Conservation (phyloP, 148 eudicot species). For the Rhododendron kiyosumense region DNA sequence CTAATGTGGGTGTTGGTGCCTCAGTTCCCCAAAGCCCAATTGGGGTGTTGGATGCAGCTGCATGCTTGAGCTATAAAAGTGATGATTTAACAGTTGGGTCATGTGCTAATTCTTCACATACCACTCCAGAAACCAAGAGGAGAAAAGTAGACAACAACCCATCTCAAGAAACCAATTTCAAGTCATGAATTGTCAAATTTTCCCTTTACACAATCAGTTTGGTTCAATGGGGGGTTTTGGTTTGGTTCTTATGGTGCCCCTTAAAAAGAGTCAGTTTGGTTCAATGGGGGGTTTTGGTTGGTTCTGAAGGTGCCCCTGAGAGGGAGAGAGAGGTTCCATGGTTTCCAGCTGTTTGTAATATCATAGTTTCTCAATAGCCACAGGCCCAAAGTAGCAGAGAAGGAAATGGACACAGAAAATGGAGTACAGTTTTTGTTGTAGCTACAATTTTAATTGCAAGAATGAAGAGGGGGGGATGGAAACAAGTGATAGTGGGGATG, state of each 20-base stretch:
- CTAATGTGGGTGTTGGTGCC: slow-evolving; percentile 6
- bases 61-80: slow-evolving; percentile 51
- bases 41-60: slow-evolving; percentile 64
- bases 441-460: neutral
- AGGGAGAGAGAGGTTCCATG: neutral
- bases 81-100: slow-evolving; percentile 29
- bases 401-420: neutral
- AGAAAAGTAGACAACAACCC: neutral
- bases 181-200: neutral
- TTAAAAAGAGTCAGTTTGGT: neutral
- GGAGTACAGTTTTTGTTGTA: neutral
- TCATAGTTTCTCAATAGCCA: neutral
- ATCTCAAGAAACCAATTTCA: neutral
- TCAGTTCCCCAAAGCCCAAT: slow-evolving; percentile 50
- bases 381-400: neutral
- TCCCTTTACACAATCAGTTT: neutral
- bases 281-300: neutral
- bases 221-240: neutral
- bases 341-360: neutral
- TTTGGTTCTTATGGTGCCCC: neutral
- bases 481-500: neutral
- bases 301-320: neutral
- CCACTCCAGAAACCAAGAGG: neutral
- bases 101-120: neutral
- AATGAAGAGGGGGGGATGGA: neutral